A percentile compares a stretch with the other conserved stretches of the same genome.
Conservation (phyloP, 2,329 filamentous ascomycete genomes). For the Penicillium sp. region DNA sequence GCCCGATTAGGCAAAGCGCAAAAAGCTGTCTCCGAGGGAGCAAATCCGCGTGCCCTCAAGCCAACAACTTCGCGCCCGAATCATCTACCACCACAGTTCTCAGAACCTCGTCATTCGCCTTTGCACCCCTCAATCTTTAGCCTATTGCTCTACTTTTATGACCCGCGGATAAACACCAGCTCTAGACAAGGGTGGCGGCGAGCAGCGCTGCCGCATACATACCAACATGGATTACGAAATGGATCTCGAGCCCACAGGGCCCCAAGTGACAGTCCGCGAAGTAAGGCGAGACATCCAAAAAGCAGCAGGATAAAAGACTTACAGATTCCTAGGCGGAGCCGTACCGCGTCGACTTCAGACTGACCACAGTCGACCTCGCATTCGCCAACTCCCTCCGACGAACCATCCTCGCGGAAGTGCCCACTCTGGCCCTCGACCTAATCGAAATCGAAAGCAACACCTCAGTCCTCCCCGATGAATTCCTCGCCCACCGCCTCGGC, state of each 20-base stretch:
- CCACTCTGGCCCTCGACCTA: constrained; percentile 89
- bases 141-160: neutral
- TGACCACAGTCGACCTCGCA: constrained; percentile 82
- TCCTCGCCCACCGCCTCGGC: constrained; percentile 87
- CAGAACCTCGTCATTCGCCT: neutral
- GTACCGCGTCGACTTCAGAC: constrained; percentile 84
- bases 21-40: constrained; percentile 21
- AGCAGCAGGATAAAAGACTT: neutral
- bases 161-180: constrained; percentile 7
- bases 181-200: constrained; percentile 19
- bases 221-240: constrained; percentile 46
- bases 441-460: constrained; percentile 92
- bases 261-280: constrained; percentile 49
- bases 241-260: constrained; percentile 48
- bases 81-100: constrained; percentile 2
- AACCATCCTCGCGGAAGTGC: constrained; percentile 88
- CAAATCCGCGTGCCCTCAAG: constrained; percentile 21
- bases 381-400: constrained; percentile 92
- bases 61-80: constrained; percentile 5
- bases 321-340: constrained; percentile 62
- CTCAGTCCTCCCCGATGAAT: constrained; percentile 94
- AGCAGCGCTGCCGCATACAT: constrained; percentile 23
- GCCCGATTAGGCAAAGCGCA: constrained; percentile 26
- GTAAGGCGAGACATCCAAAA: constrained; percentile 21
- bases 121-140: neutral